Base-by-base conservation (phyloP, 345 rosid species). In the Eucalyptus curtisii region DNA sequence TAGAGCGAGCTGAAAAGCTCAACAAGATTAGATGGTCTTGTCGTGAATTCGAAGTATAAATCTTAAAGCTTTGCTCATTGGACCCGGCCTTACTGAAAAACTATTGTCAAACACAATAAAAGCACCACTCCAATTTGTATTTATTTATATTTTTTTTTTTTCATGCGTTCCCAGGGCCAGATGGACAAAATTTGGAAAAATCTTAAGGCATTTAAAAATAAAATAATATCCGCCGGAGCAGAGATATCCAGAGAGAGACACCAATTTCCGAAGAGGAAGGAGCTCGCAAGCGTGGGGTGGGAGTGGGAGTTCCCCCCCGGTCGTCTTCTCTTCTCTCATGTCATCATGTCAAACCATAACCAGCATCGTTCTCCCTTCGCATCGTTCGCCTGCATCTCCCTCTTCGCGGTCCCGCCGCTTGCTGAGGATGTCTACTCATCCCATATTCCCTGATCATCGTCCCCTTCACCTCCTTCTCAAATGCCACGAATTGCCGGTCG, bases 121-220 rank as follows among this genome's bases (percentile, higher is more conserved):
- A 50, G 55, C 19, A 3, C 55, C 55, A 7, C 55, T 44, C 55
- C 4, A 17, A 52, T 52, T 52, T 0, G 22, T 64, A 7, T 49
- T 50, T 50, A 0, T 50, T 7, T 50, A 7, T 68, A 0, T 48
- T 12, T 52, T 3, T 52, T 7, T 7, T 3, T 50, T 55, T 55
- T 2, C 30, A 2, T 24, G 61, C 30, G 61, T 55, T 55, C 61
- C 61, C 61, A 24, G 30, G 61, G 61, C 13, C 30, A 55, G 61
- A 55, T 55, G 6, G 61, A 55, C 61, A 64, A n/a, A 64, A 71
- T 33, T 68, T 71, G 81, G 81, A 68, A 16, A 17, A 68, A 33
- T 33, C 33, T 40, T 5, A 19, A 37, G 24, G 40, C 5, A 22
- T 4, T 9, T 33, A 33, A 2, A 31, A 19, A 71, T 71, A 4